phyloP scores from a whole-genome alignment of 2,329 filamentous ascomycete species.

The Arthrobotrys pseudoclavata region DNA sequence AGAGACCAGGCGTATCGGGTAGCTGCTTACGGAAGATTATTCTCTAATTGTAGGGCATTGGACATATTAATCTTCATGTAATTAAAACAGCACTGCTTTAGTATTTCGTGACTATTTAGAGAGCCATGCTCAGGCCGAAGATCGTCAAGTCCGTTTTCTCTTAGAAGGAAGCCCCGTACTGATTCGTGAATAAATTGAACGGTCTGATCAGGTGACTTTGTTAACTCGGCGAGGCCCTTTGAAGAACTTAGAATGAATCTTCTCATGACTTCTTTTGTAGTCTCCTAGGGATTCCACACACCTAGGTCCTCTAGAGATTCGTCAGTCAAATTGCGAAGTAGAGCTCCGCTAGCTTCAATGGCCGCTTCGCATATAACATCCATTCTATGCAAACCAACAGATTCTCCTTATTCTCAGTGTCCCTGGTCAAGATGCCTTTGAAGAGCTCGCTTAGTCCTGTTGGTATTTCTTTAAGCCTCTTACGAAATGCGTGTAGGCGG shows the following conservation, averaged over 20 bases:
- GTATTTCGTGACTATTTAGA: slow-evolving; percentile 66
- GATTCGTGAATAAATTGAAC: slow-evolving; percentile 73
- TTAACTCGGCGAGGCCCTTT: slow-evolving; percentile 70
- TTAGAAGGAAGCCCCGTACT: slow-evolving; percentile 69
- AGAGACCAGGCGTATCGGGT: too few species aligned
- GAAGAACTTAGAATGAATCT: slow-evolving; percentile 68
- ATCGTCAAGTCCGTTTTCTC: slow-evolving; percentile 64
- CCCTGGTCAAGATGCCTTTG: slow-evolving; percentile 66
- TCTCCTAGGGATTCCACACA: slow-evolving; percentile 62
- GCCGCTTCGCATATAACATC: slow-evolving; percentile 66
- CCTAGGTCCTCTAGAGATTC: slow-evolving; percentile 54
- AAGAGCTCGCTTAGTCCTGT: slow-evolving; percentile 67
- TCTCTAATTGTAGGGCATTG: slow-evolving; percentile 18
- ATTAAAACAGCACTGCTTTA: slow-evolving; percentile 68
- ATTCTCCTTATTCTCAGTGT: slow-evolving; percentile 64
- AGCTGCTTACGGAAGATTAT: too few species aligned
- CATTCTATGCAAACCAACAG: slow-evolving; percentile 66
- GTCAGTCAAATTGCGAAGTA: slow-evolving; percentile 66
- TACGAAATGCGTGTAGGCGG: slow-evolving; percentile 63
- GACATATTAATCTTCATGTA: slow-evolving; percentile 65
- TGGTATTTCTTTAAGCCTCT: slow-evolving; percentile 67
- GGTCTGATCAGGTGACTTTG: slow-evolving; percentile 62
- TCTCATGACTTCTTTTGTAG: slow-evolving; percentile 62
- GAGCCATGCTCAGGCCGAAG: slow-evolving; percentile 64
- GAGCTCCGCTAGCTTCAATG: slow-evolving; percentile 65